Evolutionary conservation across 768 basidiomycete genomes (phyloP), one percentile per base, ranked within the genome.

Genomic region (Tremella mesenterica): DNA sequence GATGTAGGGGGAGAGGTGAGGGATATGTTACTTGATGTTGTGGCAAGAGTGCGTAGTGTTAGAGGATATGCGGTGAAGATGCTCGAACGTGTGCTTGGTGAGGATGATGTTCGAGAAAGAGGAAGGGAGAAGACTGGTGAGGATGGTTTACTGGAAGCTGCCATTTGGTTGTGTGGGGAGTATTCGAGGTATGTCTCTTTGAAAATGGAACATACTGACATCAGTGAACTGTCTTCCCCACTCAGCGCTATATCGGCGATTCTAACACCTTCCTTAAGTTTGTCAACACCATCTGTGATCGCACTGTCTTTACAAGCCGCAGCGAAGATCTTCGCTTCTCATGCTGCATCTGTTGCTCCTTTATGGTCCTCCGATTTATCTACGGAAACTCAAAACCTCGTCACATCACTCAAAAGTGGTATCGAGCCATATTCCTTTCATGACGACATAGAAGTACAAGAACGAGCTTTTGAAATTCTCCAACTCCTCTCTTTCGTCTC

Each of bases 151-250:
- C 76, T 95, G 1, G 89, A 87, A 81, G 95, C 92, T 0, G 92
- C 91, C 9, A 89, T 90, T 4, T 99, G 88, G 87, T 86, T 96
- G 60, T 90, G 88, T 57, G 93, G 92, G 18, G 95, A 99, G 74
- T 88, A 89, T 70, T 84, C 85, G 79, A 79, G 82, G 92, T 91
- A 61, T 69, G 85, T 76, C 33, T 26, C 8, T 16, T 29, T 4
- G 33, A 5, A 10, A 7, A 36, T 21, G 12, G 21, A 20, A 23
- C 9, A 29, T 5, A 29, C 29, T 36, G 26, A 26, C 7, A 4
- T 53, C 13, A 54, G 31, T 18, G 48, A 60, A 23, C 58, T 68
- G 2, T 60, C 57, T n/a, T 67, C 63, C 2, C 50, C 59, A 7
- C 33, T 51, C 29, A 21, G 29, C 78, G 81, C 13, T 79, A 84